Evolutionary conservation across 805 yeast species (phyloP), one percentile per base, ranked within the genome.

Genomic region (Scheffersomyces ergatensis): DNA sequence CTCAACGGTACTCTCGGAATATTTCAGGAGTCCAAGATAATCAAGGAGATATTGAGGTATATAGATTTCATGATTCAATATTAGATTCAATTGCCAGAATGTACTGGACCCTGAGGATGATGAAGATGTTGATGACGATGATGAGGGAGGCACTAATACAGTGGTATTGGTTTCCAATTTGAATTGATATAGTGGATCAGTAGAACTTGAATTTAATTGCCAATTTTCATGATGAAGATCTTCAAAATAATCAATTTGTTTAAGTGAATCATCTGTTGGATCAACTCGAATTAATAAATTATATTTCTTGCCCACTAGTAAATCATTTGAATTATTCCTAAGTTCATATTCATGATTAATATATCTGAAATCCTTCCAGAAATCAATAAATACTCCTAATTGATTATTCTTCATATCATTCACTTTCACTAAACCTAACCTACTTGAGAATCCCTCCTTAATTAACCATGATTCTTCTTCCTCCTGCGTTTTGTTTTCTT

Each of bases 331-430:
- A 15, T 35, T 17, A 24, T 29, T 21, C 17, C 23, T 32, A 16
- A 14, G 4, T 34, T 37, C 31, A 33, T 49, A 47, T 35, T 58
- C 57, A 25, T 57, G 61, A 43, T 60, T 56, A 13, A 64, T 45
- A 35, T 36, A 52, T 23, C 67, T 46, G 23, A 42, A 53, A 39
- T 65, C 71, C 35, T 53, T 50, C 74, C 74, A 70, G 39, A 51
- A 69, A 7, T 55, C 54, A n/a, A 65, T 44, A 34, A 60, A 62
- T 12, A 67, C 40, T 0, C 76, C 76, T 19, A 69, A 45, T 34
- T 53, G 46, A 4, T 49, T 48, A 5, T 31, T 29, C 1, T 34
- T 37, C 4, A 44, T 36, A 39, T 64, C 58, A 44, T 69, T 65
- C 15, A 61, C 46, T 9, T 38, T 33, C 4, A 63, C 48, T 32